These are phyloP conservation scores for Letharia lupina DNA, from an alignment of 495 filamentous ascomycete genomes.

Conservation along the genomic window DNA sequence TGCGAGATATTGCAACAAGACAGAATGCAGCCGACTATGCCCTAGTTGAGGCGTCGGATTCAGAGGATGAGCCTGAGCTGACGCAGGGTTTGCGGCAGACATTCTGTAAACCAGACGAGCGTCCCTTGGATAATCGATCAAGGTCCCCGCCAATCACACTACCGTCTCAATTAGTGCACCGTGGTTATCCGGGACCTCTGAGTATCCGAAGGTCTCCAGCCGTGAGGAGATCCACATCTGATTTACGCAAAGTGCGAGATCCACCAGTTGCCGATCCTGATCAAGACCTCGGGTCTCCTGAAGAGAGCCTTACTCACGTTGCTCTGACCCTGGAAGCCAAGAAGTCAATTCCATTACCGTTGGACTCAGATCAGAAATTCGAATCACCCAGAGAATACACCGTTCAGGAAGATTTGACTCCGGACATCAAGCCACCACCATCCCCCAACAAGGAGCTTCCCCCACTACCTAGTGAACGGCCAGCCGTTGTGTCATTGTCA, in stretches of 20 bases:
- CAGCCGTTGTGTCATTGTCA: constrained; percentile 10
- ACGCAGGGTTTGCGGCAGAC: constrained; percentile 13
- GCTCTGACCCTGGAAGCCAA: background rate
- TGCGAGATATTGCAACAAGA: constrained; percentile 10
- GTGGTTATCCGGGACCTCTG: background rate
- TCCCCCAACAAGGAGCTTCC: constrained; percentile 14
- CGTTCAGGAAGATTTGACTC: background rate
- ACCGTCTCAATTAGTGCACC: constrained; percentile 7
- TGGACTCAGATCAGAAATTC: background rate
- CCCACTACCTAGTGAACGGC: constrained; percentile 6
- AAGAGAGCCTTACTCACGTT: background rate
- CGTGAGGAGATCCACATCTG: constrained; percentile 1
- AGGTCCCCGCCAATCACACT: constrained; percentile 1
- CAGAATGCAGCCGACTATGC: background rate
- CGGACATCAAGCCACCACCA: background rate
- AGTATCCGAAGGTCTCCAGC: constrained; percentile 4
- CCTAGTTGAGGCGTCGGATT: constrained; percentile 8
- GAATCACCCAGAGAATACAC: background rate
- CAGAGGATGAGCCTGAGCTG: constrained; percentile 18
- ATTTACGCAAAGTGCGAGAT: background rate
- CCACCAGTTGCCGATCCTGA: background rate
- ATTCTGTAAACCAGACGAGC: constrained; percentile 8
- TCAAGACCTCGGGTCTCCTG: background rate
- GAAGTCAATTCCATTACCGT: background rate
- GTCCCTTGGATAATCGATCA: background rate